Conservation (phyloP, 225 moss, liverwort and hornwort species). For the Takakia lepidozioides region DNA sequence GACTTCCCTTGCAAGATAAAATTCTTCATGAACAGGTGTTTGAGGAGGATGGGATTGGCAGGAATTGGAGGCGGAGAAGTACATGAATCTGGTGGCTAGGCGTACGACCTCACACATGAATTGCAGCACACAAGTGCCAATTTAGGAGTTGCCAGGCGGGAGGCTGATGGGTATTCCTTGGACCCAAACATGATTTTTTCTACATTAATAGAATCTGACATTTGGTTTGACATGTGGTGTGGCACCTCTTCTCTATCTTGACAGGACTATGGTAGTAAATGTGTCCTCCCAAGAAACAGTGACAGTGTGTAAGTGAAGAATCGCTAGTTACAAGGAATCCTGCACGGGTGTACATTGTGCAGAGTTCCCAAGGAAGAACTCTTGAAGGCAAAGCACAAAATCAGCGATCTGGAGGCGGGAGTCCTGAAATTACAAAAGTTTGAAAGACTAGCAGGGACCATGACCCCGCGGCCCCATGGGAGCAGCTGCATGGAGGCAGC, state of each 20-base stretch:
- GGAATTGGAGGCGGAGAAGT: constrained; percentile 27
- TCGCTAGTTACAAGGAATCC: too few species aligned
- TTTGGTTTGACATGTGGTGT: neutral
- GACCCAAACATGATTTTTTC: neutral
- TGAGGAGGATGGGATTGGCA: constrained; percentile 9
- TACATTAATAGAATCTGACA: neutral
- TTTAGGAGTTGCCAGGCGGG: constrained; percentile 50
- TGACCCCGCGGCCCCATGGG: constrained; percentile 72
- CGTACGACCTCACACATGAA: constrained; percentile 50
- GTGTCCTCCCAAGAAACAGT: too few species aligned
- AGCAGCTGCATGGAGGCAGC: constrained; percentile 51
- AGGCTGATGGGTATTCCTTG: constrained; percentile 75
- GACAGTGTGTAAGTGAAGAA: too few species aligned
- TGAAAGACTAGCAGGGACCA: constrained; percentile 25
- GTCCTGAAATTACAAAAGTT: constrained; percentile 31
- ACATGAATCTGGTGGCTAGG: constrained; percentile 47
- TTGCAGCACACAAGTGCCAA: constrained; percentile 50
- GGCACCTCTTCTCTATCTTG: neutral
- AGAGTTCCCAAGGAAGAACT: constrained; percentile 52
- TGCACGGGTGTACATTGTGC: neutral
- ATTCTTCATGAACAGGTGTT: too few species aligned
- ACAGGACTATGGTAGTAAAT: too few species aligned
- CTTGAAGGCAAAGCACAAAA: constrained; percentile 25
- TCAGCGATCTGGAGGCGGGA: constrained; percentile 29
- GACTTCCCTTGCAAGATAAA: too few species aligned